phyloP scores from a whole-genome alignment of 2,329 filamentous ascomycete species.

The Alternaria atra region DNA sequence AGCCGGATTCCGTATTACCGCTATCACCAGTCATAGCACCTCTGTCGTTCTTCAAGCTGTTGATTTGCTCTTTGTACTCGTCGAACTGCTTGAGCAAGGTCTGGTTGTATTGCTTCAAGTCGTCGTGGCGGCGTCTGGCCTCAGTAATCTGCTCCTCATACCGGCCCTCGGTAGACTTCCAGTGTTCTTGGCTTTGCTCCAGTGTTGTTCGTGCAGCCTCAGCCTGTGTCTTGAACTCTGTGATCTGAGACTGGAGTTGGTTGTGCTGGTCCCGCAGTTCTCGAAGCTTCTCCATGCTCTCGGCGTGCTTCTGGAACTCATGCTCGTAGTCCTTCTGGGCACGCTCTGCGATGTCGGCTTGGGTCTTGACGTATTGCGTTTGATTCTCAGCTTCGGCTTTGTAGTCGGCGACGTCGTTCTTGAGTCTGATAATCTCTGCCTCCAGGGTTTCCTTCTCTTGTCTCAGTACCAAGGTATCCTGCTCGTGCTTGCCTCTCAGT shows the following conservation, averaged over 20 bases:
- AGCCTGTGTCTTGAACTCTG: conserved; percentile 78
- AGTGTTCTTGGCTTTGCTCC: conserved; percentile 83
- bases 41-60: conserved; percentile 79
- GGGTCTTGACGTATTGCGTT: conserved; percentile 89
- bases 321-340: conserved; percentile 96
- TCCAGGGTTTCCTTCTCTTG: conserved; percentile 85
- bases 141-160: conserved; percentile 87
- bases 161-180: conserved; percentile 80
- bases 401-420: conserved; percentile 83
- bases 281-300: conserved; percentile 88
- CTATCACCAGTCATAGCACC: conserved; percentile 63
- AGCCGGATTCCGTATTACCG: conserved; percentile 63
- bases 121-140: conserved; percentile 79
- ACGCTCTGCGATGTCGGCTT: conserved; percentile 91
- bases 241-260: conserved; percentile 79
- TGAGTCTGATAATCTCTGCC: conserved; percentile 79
- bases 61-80: conserved; percentile 79
- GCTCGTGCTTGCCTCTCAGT: conserved; percentile 81
- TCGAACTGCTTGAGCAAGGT: conserved; percentile 90
- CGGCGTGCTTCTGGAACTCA: conserved; percentile 92
- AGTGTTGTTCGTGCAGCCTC: conserved; percentile 85
- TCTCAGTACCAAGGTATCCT: conserved; percentile 73
- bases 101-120: conserved; percentile 88
- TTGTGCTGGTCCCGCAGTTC: conserved; percentile 82
- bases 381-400: conserved; percentile 82